Conservation (phyloP, 148 eudicot species). For the Fagopyrum esculentum region DNA sequence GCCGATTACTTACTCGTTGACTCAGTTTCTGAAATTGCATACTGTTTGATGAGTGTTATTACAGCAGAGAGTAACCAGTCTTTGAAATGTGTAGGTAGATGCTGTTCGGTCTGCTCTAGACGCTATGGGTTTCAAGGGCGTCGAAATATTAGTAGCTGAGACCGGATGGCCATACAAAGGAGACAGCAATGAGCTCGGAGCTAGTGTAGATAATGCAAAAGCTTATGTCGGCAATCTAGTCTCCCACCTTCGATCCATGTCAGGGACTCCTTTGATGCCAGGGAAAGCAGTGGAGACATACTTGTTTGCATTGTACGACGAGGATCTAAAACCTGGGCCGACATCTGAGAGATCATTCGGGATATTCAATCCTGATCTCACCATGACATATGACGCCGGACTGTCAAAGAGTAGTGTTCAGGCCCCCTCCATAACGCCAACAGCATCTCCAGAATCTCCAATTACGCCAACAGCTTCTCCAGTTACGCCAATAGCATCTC, state of each 20-base stretch:
- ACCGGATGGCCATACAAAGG: constrained; percentile 94
- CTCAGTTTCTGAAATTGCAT: too few species aligned
- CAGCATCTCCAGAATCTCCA: neutral
- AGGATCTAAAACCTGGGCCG: constrained; percentile 76
- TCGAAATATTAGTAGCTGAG: constrained; percentile 80
- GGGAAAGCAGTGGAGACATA: constrained; percentile 76
- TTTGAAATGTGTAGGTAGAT: constrained; percentile 45
- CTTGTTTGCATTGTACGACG: constrained; percentile 85
- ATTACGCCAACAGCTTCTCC: constrained; percentile 16
- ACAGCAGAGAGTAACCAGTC: neutral
- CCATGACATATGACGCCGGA: constrained; percentile 55
- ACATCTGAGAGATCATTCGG: constrained; percentile 67
- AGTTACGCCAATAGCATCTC: constrained; percentile 18
- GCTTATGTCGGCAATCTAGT: constrained; percentile 70
- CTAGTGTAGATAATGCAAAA: constrained; percentile 66
- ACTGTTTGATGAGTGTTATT: too few species aligned
- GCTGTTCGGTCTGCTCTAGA: constrained; percentile 66
- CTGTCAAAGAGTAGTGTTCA: constrained; percentile 35
- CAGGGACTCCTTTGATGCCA: constrained; percentile 87
- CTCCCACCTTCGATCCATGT: constrained; percentile 60
- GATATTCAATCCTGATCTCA: constrained; percentile 54
- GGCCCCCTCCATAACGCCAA: constrained; percentile 10
- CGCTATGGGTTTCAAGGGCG: constrained; percentile 59
- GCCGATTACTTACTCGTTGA: too few species aligned
- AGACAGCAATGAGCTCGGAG: constrained; percentile 62